These are phyloP conservation scores for Eimeria maxima DNA, from an alignment of 169 alveolate species.

Conservation along the genomic window DNA sequence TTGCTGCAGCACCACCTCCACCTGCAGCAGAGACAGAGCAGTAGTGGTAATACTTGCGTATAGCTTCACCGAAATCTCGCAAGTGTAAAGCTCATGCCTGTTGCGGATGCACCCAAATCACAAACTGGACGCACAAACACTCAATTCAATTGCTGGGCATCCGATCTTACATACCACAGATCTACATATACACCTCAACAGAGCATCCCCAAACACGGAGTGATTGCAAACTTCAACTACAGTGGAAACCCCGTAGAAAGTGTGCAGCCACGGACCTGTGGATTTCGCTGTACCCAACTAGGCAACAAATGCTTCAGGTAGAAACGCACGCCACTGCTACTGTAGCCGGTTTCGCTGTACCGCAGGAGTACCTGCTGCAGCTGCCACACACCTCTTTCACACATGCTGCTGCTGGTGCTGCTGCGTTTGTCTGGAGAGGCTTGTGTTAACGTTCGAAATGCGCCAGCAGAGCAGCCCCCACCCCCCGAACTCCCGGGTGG, in stretches of 20 bases:
- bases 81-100: not conserved
- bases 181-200: not conserved
- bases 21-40: slow-evolving; percentile 33
- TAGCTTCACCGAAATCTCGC: not conserved
- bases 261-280: slow-evolving; percentile 63
- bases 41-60: not conserved
- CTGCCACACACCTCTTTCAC: slow-evolving; percentile 84
- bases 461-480: not conserved
- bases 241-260: not conserved
- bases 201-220: not conserved
- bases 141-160: not conserved
- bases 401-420: slow-evolving; percentile 64
- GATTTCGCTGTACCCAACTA: slow-evolving; percentile 82
- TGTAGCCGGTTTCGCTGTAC: slow-evolving; percentile 84
- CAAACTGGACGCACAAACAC: not conserved
- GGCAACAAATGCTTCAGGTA: slow-evolving; percentile 81
- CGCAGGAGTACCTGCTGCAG: slow-evolving; percentile 82
- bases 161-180: not conserved
- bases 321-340: slow-evolving; percentile 85
- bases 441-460: not conserved
- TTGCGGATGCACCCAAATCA: not conserved
- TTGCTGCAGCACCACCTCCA: slow-evolving; percentile 67
- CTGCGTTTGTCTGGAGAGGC: slow-evolving; percentile 4
- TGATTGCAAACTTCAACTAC: not conserved
- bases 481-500: not conserved